Conservation (phyloP, 139 green algal species). For the Tetraselmis chui region DNA sequence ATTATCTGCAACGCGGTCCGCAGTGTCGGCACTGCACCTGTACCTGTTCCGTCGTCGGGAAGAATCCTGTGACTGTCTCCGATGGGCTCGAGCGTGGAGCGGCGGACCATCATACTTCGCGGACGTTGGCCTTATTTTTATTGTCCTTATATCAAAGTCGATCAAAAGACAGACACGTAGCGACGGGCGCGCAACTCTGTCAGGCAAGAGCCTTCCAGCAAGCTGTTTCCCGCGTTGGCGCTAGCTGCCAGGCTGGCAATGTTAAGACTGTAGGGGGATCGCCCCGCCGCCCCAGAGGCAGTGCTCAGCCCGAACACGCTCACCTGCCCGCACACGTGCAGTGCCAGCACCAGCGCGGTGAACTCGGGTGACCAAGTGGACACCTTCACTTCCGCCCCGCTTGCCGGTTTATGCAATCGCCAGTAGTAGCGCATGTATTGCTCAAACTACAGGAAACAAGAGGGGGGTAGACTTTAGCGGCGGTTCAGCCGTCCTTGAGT, state of each 20-base stretch:
- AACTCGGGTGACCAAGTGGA: not conserved
- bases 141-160: too few species aligned
- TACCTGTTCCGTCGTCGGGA: too few species aligned
- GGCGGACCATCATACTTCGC: too few species aligned
- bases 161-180: not conserved
- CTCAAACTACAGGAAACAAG: conserved; percentile 6
- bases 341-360: not conserved
- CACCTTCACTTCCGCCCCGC: not conserved
- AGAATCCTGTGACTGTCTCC: too few species aligned
- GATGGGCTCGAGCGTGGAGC: too few species aligned
- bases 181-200: not conserved
- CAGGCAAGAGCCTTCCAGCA: not conserved
- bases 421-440: conserved; percentile 4
- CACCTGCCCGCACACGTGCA: conserved; percentile 4
- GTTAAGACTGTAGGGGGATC: not conserved
- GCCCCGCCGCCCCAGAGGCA: too few species aligned
- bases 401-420: not conserved
- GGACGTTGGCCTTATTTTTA: too few species aligned
- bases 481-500: too few species aligned
- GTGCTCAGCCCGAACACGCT: not conserved
- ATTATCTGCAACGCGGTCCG: too few species aligned
- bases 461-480: too few species aligned
- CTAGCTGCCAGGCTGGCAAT: not conserved
- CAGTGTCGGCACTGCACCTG: too few species aligned
- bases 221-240: not conserved